Evolutionary conservation across 2,329 filamentous ascomycete species (phyloP), one percentile per base, ranked within the genome.

Genomic region (Trichophaea hybrida): DNA sequence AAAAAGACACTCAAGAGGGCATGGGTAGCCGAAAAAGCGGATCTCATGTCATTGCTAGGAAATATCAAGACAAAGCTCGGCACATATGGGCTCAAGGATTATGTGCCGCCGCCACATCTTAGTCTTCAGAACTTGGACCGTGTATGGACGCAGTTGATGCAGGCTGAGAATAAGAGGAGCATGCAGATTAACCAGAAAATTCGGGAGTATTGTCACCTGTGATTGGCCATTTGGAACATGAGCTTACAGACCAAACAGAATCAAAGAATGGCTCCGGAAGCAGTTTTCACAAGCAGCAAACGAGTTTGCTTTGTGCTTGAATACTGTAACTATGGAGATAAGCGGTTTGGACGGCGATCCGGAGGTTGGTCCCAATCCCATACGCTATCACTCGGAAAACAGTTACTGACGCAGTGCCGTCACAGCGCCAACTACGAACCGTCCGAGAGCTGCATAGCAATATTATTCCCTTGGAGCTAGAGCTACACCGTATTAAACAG

Each of bases 61-160:
- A 98, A 98, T 73, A 97, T 98, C 78, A 97, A 96, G 77, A 98
- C 93, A 0, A 98, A 98, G 73, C 78, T 98, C 68, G 90, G 88
- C 68, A 98, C 93, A 44, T 98, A 98, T 72, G 83, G 90, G 54
- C 75, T 98, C 59, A 82, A 88, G 63, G 85, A 91, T 5, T 98
- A 98, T 69, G 86, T 94, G 52, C 93, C 93, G 38, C 93, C 93
- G 2, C 77, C 80, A 57, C 87, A 95, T 68, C 74, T 98, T 64
- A 85, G 85, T 56, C 74, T 94, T 54, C 89, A 94, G 62, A 82
- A 84, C 15, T 78, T 94, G 66, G 93, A 98, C 67, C 75, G 77
- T 59, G 86, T 89, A 65, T 98, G 93, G 93, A 77, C 80, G 48
- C 79, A 75, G 7, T 72, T 98, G 67, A 85, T 93, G 67, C 82